These are phyloP conservation scores for Pseudogymnoascus sp. DNA, from an alignment of 2,329 filamentous ascomycete genomes.

Conservation along the genomic window DNA sequence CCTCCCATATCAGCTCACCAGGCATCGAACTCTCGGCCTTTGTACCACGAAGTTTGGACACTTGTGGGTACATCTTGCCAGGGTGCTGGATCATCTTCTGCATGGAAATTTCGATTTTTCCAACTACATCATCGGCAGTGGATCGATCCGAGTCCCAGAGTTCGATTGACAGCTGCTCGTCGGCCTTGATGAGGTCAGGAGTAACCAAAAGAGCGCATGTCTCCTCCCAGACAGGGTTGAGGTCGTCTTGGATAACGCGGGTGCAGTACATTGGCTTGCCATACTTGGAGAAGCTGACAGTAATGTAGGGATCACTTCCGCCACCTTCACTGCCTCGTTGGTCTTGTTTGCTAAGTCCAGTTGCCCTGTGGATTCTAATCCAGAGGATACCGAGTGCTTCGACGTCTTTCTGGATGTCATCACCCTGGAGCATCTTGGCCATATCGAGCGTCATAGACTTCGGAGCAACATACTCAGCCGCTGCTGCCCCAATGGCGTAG, in stretches of 20 bases:
- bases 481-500: constrained; percentile 80
- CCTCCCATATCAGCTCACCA: constrained; percentile 89
- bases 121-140: constrained; percentile 88
- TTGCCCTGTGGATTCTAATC: constrained; percentile 81
- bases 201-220: constrained; percentile 78
- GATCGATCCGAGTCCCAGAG: constrained; percentile 94
- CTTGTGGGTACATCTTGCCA: constrained; percentile 83
- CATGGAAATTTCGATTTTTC: constrained; percentile 87
- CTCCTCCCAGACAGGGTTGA: constrained; percentile 91
- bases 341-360: constrained; percentile 87
- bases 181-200: constrained; percentile 80
- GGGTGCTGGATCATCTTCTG: constrained; percentile 93
- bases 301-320: constrained; percentile 92
- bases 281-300: constrained; percentile 89
- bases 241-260: constrained; percentile 85
- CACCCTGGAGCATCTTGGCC: constrained; percentile 81
- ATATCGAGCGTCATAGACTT: constrained; percentile 91
- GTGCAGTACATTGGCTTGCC: constrained; percentile 98
- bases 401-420: constrained; percentile 85
- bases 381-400: constrained; percentile 83
- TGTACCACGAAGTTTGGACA: constrained; percentile 74
- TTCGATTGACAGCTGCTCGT: constrained; percentile 88
- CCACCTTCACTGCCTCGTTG: constrained; percentile 70
- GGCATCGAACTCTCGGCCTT: constrained; percentile 84
- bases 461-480: constrained; percentile 85